Conservation (phyloP, 257 asterid genomes). For the Lycium ferocissimum region DNA sequence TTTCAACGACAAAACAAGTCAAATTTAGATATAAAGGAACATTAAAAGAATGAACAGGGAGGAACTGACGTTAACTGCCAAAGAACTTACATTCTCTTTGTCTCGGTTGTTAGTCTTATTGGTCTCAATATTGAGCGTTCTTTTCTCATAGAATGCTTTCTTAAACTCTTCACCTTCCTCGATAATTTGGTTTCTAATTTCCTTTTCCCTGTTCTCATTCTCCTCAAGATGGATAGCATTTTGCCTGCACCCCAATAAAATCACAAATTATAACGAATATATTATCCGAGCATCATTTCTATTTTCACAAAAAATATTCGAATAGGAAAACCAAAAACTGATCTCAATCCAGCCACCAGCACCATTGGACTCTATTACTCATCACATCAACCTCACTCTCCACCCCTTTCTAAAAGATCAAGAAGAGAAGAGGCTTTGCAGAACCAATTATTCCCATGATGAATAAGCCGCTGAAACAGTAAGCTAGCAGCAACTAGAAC, state of each 20-base stretch:
- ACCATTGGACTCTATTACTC: too few relatives aligned
- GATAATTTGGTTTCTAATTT: slow-evolving; percentile 71
- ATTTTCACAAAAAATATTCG: too few relatives aligned
- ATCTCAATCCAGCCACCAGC: too few relatives aligned
- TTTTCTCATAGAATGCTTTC: slow-evolving; percentile 79
- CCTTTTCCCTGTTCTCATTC: slow-evolving; percentile 90
- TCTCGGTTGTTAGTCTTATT: slow-evolving; percentile 75
- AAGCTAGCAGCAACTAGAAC: too few relatives aligned
- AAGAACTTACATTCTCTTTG: slow-evolving; percentile 66
- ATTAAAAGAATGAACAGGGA: not conserved
- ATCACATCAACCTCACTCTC: too few relatives aligned
- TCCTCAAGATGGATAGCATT: slow-evolving; percentile 85
- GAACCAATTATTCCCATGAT: too few relatives aligned
- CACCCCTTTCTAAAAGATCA: too few relatives aligned
- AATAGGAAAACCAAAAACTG: too few relatives aligned
- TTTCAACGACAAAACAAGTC: not conserved
- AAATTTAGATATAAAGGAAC: not conserved
- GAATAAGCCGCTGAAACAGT: too few relatives aligned
- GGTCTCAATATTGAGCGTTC: slow-evolving; percentile 69
- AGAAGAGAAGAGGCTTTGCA: too few relatives aligned
- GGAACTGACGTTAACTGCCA: not conserved
- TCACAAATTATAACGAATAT: too few relatives aligned
- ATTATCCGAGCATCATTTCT: too few relatives aligned
- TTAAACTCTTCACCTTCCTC: slow-evolving; percentile 83
- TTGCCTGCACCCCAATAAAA: slow-evolving; percentile 61